These are phyloP conservation scores for Aspergillus clavatus DNA, from an alignment of 2,329 filamentous ascomycete genomes.

Conservation along the genomic window DNA sequence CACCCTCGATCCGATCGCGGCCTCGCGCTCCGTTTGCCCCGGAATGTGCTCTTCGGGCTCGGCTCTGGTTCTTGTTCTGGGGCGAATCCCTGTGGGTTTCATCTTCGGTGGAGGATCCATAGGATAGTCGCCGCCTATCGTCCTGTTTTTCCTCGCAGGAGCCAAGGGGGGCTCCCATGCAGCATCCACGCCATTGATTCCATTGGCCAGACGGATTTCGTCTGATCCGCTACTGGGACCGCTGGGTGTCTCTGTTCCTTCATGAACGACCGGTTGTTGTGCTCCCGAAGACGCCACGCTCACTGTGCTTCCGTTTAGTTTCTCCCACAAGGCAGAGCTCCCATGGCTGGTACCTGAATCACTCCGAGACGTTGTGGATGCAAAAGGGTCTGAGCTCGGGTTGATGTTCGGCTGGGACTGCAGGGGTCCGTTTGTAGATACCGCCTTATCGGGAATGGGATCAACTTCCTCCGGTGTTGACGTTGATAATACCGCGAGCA, in stretches of 20 bases:
- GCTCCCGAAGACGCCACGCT: conserved; percentile 34
- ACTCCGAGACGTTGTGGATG: conserved; percentile 27
- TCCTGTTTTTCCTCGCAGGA: conserved; percentile 47
- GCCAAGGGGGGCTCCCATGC: conserved; percentile 42
- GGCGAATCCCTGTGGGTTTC: conserved; percentile 49
- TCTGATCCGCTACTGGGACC: conserved; percentile 43
- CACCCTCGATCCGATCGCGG: conserved; percentile 31
- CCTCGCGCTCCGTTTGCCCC: conserved; percentile 29
- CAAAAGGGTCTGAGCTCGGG: conserved; percentile 42
- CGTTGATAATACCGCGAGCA: conserved; percentile 48
- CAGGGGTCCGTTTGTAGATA: conserved; percentile 28
- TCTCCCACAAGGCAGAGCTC: conserved; percentile 46
- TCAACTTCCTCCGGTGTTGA: conserved; percentile 29
- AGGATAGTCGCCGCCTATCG: conserved; percentile 46
- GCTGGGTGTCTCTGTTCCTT: conserved; percentile 62
- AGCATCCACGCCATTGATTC: conserved; percentile 25
- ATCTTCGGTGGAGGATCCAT: conserved; percentile 61
- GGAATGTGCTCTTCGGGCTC: conserved; percentile 38
- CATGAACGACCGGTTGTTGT: conserved; percentile 36
- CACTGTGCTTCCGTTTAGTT: conserved; percentile 44
- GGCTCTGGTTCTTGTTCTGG: conserved; percentile 37
- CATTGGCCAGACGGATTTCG: conserved; percentile 34
- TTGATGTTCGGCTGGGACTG: conserved; percentile 36
- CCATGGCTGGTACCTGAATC: conserved; percentile 34
- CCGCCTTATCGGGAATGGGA: conserved; percentile 28